Conservation (phyloP, 768 basidiomycete species). For the Thelephora aurantiotincta region DNA sequence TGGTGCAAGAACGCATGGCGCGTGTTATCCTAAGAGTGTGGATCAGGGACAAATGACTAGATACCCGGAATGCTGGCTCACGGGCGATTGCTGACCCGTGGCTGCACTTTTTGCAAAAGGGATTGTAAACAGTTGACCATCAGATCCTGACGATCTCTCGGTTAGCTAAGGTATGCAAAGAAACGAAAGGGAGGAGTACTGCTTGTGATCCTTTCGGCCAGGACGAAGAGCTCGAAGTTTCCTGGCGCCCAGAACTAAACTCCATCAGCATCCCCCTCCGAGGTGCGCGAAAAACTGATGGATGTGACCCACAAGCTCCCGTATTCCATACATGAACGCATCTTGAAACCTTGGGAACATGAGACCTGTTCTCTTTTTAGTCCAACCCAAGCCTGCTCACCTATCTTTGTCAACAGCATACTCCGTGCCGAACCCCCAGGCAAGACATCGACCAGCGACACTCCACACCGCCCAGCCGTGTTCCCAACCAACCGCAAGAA, state of each 20-base stretch:
- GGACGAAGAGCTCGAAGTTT: conserved; percentile 75
- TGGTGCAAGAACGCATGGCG: conserved; percentile 91
- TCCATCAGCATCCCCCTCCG: conserved; percentile 1
- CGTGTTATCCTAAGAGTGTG: conserved; percentile 64
- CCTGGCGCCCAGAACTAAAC: conserved; percentile 86
- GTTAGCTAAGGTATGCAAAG: background rate
- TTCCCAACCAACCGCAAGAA: conserved; percentile 85
- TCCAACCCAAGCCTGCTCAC: conserved; percentile 13
- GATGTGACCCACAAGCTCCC: conserved; percentile 41
- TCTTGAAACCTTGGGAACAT: conserved; percentile 46
- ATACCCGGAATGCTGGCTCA: conserved; percentile 21
- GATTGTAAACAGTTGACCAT: conserved; percentile 68
- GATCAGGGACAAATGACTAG: conserved; percentile 1
- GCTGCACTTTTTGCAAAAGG: conserved; percentile 95
- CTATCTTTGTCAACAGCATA: conserved; percentile 42
- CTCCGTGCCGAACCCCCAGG: conserved; percentile 61
- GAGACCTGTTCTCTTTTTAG: background rate
- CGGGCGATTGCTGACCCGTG: conserved; percentile 83
- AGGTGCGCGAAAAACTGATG: background rate
- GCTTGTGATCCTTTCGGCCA: conserved; percentile 40
- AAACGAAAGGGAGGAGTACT: conserved; percentile 23
- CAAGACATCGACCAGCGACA: conserved; percentile 76
- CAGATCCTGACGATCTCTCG: conserved; percentile 25
- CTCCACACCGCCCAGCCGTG: conserved; percentile 86
- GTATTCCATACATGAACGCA: conserved; percentile 72